A percentile compares a stretch with the other conserved stretches of the same genome.
Evolutionary conservation across 192 early-diverging fungal genomes (phyloP).

Genomic region (Kappamyces sp.): DNA sequence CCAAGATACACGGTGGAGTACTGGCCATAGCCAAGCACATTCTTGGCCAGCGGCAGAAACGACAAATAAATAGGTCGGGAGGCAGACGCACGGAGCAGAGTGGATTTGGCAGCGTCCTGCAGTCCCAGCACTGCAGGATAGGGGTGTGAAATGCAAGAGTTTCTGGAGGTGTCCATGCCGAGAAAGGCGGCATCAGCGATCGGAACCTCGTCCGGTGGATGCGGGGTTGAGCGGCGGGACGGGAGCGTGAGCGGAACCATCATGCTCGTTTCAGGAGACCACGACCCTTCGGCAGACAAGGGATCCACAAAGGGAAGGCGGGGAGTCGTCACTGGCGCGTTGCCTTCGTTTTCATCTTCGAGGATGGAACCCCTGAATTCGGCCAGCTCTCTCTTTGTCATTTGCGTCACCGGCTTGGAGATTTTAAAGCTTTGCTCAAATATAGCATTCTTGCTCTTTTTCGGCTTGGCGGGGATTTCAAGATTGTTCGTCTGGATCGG

Average conservation of each 20-base stretch:
- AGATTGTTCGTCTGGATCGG: no score
- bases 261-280: background rate
- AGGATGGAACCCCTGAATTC: background rate
- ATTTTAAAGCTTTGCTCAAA: slow-evolving; percentile 5
- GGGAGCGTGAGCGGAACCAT: background rate
- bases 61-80: slow-evolving; percentile 21
- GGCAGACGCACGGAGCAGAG: background rate
- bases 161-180: background rate
- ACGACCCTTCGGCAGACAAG: background rate
- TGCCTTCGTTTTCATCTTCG: background rate
- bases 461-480: no score
- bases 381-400: background rate
- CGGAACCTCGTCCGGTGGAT: background rate
- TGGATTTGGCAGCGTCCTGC: background rate
- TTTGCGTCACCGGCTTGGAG: background rate
- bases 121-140: background rate
- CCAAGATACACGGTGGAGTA: slow-evolving; percentile 40
- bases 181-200: slow-evolving; percentile 6
- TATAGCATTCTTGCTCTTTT: slow-evolving; percentile 6
- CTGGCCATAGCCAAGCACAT: slow-evolving; percentile 47
- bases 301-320: background rate
- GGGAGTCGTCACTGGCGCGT: background rate
- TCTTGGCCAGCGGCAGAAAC: slow-evolving; percentile 42
- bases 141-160: no score
- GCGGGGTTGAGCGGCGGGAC: background rate